Evolutionary conservation across 352 stramenopile species (phyloP), one percentile per base, ranked within the genome.

Genomic region (Phytophthora fragariae): DNA sequence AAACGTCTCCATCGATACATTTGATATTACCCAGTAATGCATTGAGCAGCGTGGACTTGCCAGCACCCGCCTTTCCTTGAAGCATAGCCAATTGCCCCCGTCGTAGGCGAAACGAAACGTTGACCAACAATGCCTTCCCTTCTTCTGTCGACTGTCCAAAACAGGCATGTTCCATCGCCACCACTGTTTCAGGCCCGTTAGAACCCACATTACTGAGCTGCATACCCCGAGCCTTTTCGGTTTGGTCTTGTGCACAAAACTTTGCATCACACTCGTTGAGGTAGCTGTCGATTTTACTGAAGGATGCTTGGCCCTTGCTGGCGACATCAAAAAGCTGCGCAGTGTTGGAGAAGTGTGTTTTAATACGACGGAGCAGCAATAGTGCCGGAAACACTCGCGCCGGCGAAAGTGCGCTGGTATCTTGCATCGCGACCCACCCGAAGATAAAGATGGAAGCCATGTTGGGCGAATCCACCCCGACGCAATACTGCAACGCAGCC

Each of bases 31-130:
- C 86, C 5, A 90, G 65, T 2, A 94, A 65, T 8, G 86, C 77
- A 10, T 74, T 73, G 12, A 92, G 75, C 8, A 93, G 60, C 7
- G 87, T 78, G 5, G 84, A 90, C 68, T 94, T 94, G 57, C 88
- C 88, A 33, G 79, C 79, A 5, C 86, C 86, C 21, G 88, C 84
- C 41, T 84, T 83, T 19, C 86, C 86, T 52, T 86, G 78, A 19
- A 92, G 65, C 21, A 93, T 82, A 11, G 88, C 70, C 44, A 93
- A 80, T 21, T 89, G 79, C 0, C 86, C 84, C 1, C 71, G 80
- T 8, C 72, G 71, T 9, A 91, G 60, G 0, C 68, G 63, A 31
- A 93, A 70, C 10, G 77, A 89, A 31, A 92, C 72, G 50, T 89
- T 89, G 10, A 78, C 62, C 24, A 92, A 68, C 15, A 91, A 89